Evolutionary conservation across 2,329 filamentous ascomycete genomes (phyloP).

Genomic region (Piedraia hortae): DNA sequence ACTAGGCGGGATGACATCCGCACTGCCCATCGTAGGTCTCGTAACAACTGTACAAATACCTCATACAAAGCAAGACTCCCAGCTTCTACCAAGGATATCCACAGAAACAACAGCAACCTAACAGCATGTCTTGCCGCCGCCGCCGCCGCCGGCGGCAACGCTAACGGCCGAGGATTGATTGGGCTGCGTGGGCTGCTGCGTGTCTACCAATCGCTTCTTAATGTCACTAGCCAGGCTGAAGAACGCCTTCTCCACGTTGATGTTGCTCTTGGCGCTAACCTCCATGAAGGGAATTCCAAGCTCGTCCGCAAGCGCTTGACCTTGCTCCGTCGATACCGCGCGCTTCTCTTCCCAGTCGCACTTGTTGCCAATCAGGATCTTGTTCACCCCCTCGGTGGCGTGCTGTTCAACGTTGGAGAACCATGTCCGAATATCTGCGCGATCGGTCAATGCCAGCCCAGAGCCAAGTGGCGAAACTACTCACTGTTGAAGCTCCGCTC

Average conservation of each 20-base stretch:
- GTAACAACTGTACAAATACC: too few relatives aligned
- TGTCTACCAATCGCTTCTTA: constrained; percentile 95
- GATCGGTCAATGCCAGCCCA: neutral
- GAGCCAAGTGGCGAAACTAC: constrained; percentile 11
- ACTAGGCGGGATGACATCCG: too few relatives aligned
- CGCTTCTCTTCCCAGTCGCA: constrained; percentile 99
- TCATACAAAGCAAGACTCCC: too few relatives aligned
- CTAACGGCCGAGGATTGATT: constrained; percentile 19
- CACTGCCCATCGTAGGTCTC: too few relatives aligned
- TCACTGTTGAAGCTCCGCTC: constrained; percentile 84
- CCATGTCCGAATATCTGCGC: constrained; percentile 86
- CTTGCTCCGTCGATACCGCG: constrained; percentile 73
- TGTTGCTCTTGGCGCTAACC: constrained; percentile 95
- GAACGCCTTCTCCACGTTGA: constrained; percentile 98
- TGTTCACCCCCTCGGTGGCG: constrained; percentile 95
- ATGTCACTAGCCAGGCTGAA: constrained; percentile 87
- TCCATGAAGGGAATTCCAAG: constrained; percentile 95
- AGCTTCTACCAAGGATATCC: too few relatives aligned
- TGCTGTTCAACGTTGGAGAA: constrained; percentile 98
- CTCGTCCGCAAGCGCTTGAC: constrained; percentile 80
- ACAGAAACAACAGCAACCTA: too few relatives aligned
- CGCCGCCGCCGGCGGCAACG: constrained; percentile 9
- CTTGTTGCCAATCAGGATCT: constrained; percentile 98
- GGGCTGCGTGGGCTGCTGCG: constrained; percentile 46
- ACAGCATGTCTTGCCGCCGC: too few relatives aligned